Evolutionary conservation across 352 stramenopile genomes (phyloP).

Genomic region (Plasmopara viticola): DNA sequence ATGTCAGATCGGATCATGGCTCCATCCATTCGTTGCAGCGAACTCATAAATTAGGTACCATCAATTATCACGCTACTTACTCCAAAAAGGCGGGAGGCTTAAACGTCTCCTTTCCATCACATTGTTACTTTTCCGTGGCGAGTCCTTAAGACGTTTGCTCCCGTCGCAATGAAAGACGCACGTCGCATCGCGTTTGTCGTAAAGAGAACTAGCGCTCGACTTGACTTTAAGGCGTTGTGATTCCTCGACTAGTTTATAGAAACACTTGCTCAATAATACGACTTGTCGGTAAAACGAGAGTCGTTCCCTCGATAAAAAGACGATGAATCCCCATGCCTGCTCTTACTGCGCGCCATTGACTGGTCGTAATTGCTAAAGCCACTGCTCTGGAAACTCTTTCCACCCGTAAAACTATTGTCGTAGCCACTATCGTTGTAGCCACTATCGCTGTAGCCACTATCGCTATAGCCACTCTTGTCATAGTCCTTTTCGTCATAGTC

Average conservation of each 20-base stretch:
- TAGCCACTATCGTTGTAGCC: conserved; percentile 18
- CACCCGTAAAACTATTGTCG: conserved; percentile 11
- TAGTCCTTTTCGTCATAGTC: conserved; percentile 18
- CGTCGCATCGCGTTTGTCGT: too few species aligned
- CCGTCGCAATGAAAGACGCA: too few species aligned
- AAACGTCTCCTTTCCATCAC: conserved; percentile 1
- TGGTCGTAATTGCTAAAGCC: conserved; percentile 36
- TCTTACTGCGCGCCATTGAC: conserved; percentile 4
- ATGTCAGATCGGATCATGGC: too few species aligned
- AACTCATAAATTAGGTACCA: conserved; percentile 41
- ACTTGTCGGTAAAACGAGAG: conserved; percentile 24
- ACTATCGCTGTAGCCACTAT: neutral
- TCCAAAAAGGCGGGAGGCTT: conserved; percentile 4
- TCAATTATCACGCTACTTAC: conserved; percentile 23
- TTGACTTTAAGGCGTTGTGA: neutral
- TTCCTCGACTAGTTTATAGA: neutral
- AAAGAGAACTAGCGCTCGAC: conserved; percentile 2
- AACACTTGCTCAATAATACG: conserved; percentile 20
- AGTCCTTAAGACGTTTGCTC: too few species aligned
- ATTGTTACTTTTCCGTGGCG: neutral
- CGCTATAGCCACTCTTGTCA: neutral
- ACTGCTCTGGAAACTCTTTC: conserved; percentile 29
- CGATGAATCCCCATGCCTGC: conserved; percentile 22
- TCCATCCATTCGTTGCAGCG: too few species aligned
- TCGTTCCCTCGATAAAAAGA: conserved; percentile 26